Conservation (phyloP, 257 asterid genomes). For the Nicotiana benthamiana region DNA sequence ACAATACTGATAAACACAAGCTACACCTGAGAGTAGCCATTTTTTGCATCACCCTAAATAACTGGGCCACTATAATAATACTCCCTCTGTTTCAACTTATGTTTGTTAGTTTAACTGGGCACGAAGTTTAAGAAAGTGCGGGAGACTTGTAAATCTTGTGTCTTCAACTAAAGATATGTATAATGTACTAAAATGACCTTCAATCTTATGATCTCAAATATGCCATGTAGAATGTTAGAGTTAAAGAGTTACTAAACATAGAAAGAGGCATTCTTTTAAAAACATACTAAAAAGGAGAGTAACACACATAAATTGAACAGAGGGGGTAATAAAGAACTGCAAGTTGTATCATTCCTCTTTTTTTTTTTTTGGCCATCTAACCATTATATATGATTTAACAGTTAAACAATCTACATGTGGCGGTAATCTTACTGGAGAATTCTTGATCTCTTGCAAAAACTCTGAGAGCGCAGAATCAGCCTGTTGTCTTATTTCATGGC, state of each 20-base stretch:
- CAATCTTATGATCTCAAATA: too few species aligned
- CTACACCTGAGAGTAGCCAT: background rate
- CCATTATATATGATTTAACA: background rate
- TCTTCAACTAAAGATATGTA: too few species aligned
- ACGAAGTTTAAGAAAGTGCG: too few species aligned
- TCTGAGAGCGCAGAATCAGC: conserved; percentile 99
- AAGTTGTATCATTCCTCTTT: background rate
- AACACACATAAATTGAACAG: too few species aligned
- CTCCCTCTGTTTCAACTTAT: too few species aligned
- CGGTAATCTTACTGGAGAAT: conserved; percentile 79
- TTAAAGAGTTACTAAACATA: too few species aligned
- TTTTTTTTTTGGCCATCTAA: background rate
- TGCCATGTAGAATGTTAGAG: too few species aligned
- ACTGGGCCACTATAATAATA: background rate
- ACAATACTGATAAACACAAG: background rate
- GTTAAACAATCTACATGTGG: background rate
- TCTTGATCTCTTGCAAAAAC: conserved; percentile 97
- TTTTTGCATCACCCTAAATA: background rate
- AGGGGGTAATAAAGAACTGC: background rate
- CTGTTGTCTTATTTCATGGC: conserved; percentile 99
- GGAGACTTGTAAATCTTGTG: too few species aligned
- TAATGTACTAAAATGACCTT: too few species aligned
- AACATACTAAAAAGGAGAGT: too few species aligned
- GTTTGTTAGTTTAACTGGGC: too few species aligned
- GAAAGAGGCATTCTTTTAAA: too few species aligned